phyloP scores from a whole-genome alignment of 139 green algal genomes.

The Astrephomene gubernaculifera region DNA sequence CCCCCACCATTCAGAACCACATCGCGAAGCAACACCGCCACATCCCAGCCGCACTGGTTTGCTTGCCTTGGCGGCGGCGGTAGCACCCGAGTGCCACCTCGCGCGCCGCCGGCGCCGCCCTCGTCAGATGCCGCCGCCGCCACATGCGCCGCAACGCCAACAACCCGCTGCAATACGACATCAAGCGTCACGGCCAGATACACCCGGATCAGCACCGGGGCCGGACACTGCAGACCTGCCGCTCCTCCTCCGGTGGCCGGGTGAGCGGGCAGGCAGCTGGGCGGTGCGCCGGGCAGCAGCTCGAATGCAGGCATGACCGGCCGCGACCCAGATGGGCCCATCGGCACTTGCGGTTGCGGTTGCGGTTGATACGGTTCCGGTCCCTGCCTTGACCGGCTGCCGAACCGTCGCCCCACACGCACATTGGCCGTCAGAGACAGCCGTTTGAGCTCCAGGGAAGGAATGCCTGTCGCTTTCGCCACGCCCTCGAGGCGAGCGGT shows the following conservation, averaged over 20 bases:
- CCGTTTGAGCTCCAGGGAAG: neutral
- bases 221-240: too few species aligned
- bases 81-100: neutral
- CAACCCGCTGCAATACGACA: neutral
- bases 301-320: neutral
- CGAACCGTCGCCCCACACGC: neutral
- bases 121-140: neutral
- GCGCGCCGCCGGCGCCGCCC: neutral
- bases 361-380: neutral
- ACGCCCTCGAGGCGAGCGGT: neutral
- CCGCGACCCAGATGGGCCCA: too few species aligned
- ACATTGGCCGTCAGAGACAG: neutral
- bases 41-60: slow-evolving; percentile 2
- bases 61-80: neutral
- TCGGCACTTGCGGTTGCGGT: neutral
- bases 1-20: neutral
- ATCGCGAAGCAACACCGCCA: neutral
- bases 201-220: slow-evolving; percentile 11
- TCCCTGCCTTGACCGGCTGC: neutral
- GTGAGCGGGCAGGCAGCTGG: neutral
- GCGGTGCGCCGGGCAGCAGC: slow-evolving; percentile 15
- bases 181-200: slow-evolving; percentile 1
- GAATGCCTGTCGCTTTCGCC: neutral
- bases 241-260: too few species aligned
- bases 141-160: slow-evolving; percentile 14